Base-by-base conservation (phyloP, 495 filamentous ascomycete genomes). In the Hypoxylon trugodes region DNA sequence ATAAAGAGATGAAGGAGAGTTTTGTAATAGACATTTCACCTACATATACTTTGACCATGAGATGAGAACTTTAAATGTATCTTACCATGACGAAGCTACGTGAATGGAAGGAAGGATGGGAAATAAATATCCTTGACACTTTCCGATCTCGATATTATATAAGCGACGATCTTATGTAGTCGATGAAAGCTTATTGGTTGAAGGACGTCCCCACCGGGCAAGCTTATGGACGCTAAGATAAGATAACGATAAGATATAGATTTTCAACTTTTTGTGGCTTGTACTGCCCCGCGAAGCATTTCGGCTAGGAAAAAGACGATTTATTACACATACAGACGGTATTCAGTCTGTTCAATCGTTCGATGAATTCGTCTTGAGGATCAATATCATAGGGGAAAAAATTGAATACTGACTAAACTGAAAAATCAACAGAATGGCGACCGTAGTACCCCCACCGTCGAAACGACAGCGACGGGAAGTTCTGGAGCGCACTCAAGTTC, bases 381-480 rank as follows among this genome's bases (percentile, higher is more conserved):
- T 32, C 18, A 30, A 5, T 30, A 30, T 48, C 25, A 6, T 12
- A 21, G n/a, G 12, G 6, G 7, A 8, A 16, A 33, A 15, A 33
- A 15, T 3, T 28, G 28, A 4, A 50, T 24, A 1, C n/a, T 22
- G 4, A 21, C 7, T 1, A 6, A 26, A 15, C 36, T 2, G 28
- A 12, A 40, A 40, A 25, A 3, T 6, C 7, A 1, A 19, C 57
- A 74, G 40, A 33, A 98, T 99, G 96, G 87, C 96, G 32, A 99
- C 95, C 2, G 76, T 95, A 13, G 73, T 88, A 25, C 96, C 96
- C 12, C 96, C 93, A 16, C 96, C 95, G 35, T 92, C 88, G 47
- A 99, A 98, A 77, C 87, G 93, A 42, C 91, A 96, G 67, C 89
- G 88, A 75, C 85, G 86, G 33, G 93, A 88, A 38, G 83, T 83